These are phyloP conservation scores for Monosporascus ibericus DNA, from an alignment of 2,329 filamentous ascomycete species.

Conservation along the genomic window DNA sequence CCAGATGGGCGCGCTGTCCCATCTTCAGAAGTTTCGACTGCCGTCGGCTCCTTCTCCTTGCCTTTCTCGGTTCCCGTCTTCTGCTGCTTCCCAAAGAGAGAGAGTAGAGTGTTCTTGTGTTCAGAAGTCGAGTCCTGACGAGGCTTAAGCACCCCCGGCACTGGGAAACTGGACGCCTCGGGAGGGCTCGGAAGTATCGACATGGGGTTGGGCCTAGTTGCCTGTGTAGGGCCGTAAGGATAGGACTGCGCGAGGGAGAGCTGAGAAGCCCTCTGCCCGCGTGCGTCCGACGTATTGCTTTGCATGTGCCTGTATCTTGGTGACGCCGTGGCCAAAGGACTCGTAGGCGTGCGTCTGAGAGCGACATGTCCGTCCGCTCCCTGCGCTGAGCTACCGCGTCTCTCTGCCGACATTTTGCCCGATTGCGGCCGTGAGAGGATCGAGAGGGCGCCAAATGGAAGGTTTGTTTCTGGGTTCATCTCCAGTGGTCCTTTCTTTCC, in stretches of 20 bases:
- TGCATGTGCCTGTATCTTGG: slow-evolving; percentile 13
- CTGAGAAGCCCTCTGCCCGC: slow-evolving; percentile 11
- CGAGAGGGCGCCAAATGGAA: slow-evolving; percentile 33
- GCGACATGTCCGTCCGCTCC: neutral
- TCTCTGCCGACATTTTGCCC: slow-evolving; percentile 13
- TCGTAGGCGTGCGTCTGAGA: slow-evolving; percentile 3
- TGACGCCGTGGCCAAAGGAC: slow-evolving; percentile 11
- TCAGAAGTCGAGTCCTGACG: slow-evolving; percentile 32
- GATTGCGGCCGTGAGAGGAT: slow-evolving; percentile 30
- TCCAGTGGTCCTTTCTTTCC: slow-evolving; percentile 26
- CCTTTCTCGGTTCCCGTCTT: slow-evolving; percentile 20
- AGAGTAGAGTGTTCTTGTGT: slow-evolving; percentile 46
- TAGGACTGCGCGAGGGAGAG: slow-evolving; percentile 13
- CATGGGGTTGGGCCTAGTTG: slow-evolving; percentile 16
- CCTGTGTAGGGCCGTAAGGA: slow-evolving; percentile 14
- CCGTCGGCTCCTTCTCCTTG: slow-evolving; percentile 25
- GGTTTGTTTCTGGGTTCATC: slow-evolving; percentile 30
- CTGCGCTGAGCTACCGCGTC: slow-evolving; percentile 7
- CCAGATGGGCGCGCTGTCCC: slow-evolving; percentile 27
- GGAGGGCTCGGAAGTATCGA: slow-evolving; percentile 20
- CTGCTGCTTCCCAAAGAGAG: slow-evolving; percentile 53
- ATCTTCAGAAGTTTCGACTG: slow-evolving; percentile 15
- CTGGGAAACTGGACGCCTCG: slow-evolving; percentile 21
- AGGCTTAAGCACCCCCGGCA: slow-evolving; percentile 22
- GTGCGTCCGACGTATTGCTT: slow-evolving; percentile 11